Evolutionary conservation across 164 flowering plant genomes (phyloP), one percentile per base, ranked within the genome.

Genomic region (Kingdonia uniflora): DNA sequence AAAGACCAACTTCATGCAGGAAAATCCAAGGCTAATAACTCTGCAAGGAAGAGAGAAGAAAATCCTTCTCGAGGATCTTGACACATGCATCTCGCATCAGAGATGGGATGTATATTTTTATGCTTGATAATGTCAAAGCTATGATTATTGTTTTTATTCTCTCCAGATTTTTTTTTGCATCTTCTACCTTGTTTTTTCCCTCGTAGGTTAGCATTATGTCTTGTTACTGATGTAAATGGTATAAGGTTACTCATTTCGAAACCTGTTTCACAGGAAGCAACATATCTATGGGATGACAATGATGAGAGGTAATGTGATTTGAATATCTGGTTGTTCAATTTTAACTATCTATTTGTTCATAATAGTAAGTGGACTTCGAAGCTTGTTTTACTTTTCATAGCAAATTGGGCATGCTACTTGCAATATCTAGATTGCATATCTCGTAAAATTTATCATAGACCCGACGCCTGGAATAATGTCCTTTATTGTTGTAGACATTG

Each of bases 281-380:
- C 91, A 16, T 82, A 92, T 65, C 69, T 85, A 4, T 92, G 98
- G 96, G 98, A 88, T 70, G 98, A 92, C 59, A 82, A 85, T 55
- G 96, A 92, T 74, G 87, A 70, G 61, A 80, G 98, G 98, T 91
- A 76, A 52, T 23, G 16, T 33, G 8, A 16, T 21, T 49, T 56
- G 50, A 37, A n/a, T 17, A 21, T 58, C 49, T 12, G 25, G 33
- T 5, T n/a, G n/a, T 41, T 29, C 35, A 29, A 29, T 29, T 29
- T 3, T 29, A 3, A 8, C 4, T 29, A 29, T 29, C 35, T 8
- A 29, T 29, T 29, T 8, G 8, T 29, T 3, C 35, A 12, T 55
- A 7, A 40, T n/a, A 16, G 40, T 16, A 43, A n/a, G n/a, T n/a
- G n/a, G n/a, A n/a, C n/a, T n/a, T n/a, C n/a, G n/a, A n/a, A n/a